phyloP scores from a whole-genome alignment of 1,284 basidiomycete species.

The Lignosus rhinocerotis region DNA sequence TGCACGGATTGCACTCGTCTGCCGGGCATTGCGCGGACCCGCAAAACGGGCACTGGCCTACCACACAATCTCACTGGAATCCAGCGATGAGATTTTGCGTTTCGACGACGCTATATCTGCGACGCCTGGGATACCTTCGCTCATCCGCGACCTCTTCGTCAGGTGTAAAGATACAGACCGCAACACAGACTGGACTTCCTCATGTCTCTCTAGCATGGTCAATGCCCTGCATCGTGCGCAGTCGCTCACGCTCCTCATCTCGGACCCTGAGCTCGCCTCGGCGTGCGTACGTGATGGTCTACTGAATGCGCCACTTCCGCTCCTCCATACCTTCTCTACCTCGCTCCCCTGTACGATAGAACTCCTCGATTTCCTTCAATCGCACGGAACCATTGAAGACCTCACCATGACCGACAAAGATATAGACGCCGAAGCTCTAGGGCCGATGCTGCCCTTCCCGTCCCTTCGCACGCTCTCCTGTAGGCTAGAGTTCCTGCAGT shows the following conservation, averaged over 20 bases:
- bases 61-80: neutral
- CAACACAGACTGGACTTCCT: neutral
- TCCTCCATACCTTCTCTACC: slow-evolving; percentile 1
- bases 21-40: neutral
- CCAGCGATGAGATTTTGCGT: neutral
- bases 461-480: slow-evolving; percentile 2
- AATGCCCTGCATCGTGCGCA: neutral
- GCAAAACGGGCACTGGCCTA: neutral
- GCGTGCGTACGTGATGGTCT: neutral
- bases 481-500: neutral
- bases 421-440: neutral
- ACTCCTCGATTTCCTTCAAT: neutral
- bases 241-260: neutral
- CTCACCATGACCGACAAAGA: neutral
- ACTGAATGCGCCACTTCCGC: neutral
- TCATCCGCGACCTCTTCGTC: neutral
- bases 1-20: neutral
- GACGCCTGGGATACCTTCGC: neutral
- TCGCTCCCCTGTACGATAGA: neutral
- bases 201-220: neutral
- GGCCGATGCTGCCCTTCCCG: neutral
- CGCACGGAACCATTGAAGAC: slow-evolving; percentile 2
- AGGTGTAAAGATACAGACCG: neutral
- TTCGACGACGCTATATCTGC: neutral
- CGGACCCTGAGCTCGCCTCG: neutral